phyloP scores from a whole-genome alignment of 805 yeast species.

The Candida sonorensis region DNA sequence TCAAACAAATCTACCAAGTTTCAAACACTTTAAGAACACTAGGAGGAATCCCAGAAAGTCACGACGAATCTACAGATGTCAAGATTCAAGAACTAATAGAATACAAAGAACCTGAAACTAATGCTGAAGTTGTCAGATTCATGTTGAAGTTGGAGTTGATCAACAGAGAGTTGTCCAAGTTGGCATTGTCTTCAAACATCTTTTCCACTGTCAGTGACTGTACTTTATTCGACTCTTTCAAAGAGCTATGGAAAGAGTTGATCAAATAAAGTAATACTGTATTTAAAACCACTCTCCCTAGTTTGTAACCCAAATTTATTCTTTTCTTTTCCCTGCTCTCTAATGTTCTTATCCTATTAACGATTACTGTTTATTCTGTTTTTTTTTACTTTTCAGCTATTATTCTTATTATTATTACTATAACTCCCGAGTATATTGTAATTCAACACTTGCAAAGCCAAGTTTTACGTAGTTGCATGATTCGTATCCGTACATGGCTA shows the following conservation, averaged over 20 bases:
- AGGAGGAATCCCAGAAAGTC: conserved; percentile 6
- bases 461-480: too few species aligned
- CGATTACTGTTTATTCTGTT: too few species aligned
- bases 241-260: conserved; percentile 11
- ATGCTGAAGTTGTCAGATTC: conserved; percentile 10
- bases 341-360: too few species aligned
- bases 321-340: too few species aligned
- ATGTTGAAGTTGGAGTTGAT: conserved; percentile 11
- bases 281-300: too few species aligned
- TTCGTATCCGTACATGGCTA: too few species aligned
- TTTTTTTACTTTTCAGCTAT: too few species aligned
- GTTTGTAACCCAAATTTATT: background rate
- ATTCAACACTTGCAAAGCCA: too few species aligned
- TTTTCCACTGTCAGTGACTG: background rate
- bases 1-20: conserved; percentile 4
- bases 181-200: conserved; percentile 1
- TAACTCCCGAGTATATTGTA: too few species aligned
- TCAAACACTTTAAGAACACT: conserved; percentile 7
- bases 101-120: conserved; percentile 1
- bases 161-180: conserved; percentile 8
- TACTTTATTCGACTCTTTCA: conserved; percentile 10
- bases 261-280: background rate
- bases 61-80: conserved; percentile 8
- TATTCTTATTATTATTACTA: too few species aligned
- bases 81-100: conserved; percentile 7